Base-by-base conservation (phyloP, 1,139 yeast species). In the Nakaseomyces glabratus region DNA sequence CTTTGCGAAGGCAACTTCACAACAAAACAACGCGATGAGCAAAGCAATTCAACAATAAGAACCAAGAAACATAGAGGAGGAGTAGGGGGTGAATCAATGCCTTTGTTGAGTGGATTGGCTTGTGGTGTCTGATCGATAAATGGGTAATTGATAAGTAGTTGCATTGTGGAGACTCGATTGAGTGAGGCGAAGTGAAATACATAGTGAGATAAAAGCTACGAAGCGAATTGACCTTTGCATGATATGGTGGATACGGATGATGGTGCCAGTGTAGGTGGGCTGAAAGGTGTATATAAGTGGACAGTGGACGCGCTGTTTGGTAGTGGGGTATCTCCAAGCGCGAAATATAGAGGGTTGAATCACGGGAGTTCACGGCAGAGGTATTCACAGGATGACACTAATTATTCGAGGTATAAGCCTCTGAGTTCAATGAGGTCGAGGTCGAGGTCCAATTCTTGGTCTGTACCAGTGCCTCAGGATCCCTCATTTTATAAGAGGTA, bases 281-380 rank as follows among this genome's bases (percentile, higher is more conserved):
- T 24, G 12, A 34, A 35, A 9, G 51, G 51, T 3, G 37, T 54
- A 4, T 51, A 47, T 31, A 43, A 41, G 36, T 55, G 60, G 60
- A 48, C 56, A 1, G 42, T 47, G 35, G 60, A 55, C 38, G 58
- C 60, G 2, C 32, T 55, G 24, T 52, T 55, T 40, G 52, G 52
- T 6, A 40, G 46, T 15, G 33, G 41, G 12, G 38, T 43, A 12
- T 49, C 57, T 4, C 58, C 58, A 13, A 48, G 53, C 2, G 41
- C 44, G 33, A 52, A 51, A 34, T 54, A 49, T 35, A 44, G 29
- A 45, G 43, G 15, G 28, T 17, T 11, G 14, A 12, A 20, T 16
- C 11, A 28, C 23, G 23, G 19, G 22, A 18, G 31, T 14, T 20
- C 16, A 7, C 31, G 19, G 15, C 20, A 20, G 23, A 14, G 35